Evolutionary conservation across 805 yeast species (phyloP).

Genomic region (Ogataea methylovora): DNA sequence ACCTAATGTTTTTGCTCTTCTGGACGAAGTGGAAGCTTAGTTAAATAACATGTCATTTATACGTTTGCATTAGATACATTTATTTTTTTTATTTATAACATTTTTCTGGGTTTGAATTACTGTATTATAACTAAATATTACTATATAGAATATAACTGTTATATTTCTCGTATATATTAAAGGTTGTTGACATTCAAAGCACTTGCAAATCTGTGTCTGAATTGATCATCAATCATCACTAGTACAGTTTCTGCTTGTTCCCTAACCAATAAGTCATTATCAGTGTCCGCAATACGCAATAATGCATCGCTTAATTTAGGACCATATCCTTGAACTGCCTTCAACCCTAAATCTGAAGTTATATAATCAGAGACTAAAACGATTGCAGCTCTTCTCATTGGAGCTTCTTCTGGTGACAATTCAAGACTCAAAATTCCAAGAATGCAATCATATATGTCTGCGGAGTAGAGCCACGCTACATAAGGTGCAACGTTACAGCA

Average conservation of each 20-base stretch:
- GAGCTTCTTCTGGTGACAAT: constrained; percentile 32
- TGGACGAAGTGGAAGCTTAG: constrained; percentile 20
- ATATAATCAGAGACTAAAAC: constrained; percentile 59
- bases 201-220: constrained; percentile 9
- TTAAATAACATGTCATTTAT: too few relatives aligned
- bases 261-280: constrained; percentile 49
- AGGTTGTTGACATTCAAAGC: constrained; percentile 3
- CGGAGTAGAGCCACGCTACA: constrained; percentile 40
- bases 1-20: constrained; percentile 17
- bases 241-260: constrained; percentile 45
- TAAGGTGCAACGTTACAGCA: constrained; percentile 52
- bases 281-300: constrained; percentile 37
- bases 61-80: not conserved
- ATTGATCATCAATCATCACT: constrained; percentile 19
- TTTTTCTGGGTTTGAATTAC: not conserved
- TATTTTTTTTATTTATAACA: not conserved
- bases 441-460: constrained; percentile 65
- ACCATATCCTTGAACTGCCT: constrained; percentile 30
- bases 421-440: constrained; percentile 67
- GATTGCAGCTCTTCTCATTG: constrained; percentile 70
- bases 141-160: not conserved
- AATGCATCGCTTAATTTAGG: constrained; percentile 33
- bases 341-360: constrained; percentile 32
- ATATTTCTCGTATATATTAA: not conserved
- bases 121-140: not conserved